Percentiles rank a stretch among this genome's conserved stretches.
Evolutionary conservation across 2,329 filamentous ascomycete species (phyloP).

Genomic region (Bipolaris zeicola): DNA sequence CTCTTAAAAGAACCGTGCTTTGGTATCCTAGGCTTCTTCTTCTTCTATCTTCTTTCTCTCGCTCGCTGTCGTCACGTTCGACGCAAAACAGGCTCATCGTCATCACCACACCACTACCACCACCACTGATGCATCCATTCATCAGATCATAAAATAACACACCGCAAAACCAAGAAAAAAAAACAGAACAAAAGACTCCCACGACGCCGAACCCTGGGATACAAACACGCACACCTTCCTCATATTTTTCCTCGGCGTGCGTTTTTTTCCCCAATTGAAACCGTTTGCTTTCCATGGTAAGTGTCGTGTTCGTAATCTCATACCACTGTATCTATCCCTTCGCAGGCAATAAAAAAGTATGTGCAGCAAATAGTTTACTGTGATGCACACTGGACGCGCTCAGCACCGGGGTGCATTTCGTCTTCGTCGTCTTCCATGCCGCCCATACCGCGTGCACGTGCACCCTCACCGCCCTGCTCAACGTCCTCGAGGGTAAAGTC

Average conservation of each 20-base stretch:
- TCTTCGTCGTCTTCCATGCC: slow-evolving; percentile 70
- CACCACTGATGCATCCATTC: not conserved
- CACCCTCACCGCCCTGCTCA: slow-evolving; percentile 67
- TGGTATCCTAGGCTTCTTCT: slow-evolving; percentile 1
- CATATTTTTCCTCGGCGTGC: not conserved
- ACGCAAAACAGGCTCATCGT: not conserved
- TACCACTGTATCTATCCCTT: not conserved
- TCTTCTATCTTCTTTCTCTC: not conserved
- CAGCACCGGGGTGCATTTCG: slow-evolving; percentile 65
- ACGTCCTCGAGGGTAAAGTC: slow-evolving; percentile 85
- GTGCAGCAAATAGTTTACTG: slow-evolving; percentile 64
- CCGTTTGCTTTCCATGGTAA: slow-evolving; percentile 1
- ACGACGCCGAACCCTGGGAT: not conserved
- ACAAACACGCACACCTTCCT: not conserved
- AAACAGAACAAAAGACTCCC: not conserved
- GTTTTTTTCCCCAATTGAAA: not conserved
- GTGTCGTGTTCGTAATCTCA: slow-evolving; percentile 7
- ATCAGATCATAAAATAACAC: not conserved
- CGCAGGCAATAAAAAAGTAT: not conserved
- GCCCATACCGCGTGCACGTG: slow-evolving; percentile 70
- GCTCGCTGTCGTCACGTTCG: not conserved
- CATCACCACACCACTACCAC: not conserved
- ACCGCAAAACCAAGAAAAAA: not conserved
- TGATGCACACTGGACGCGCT: slow-evolving; percentile 85
- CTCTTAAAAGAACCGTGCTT: not conserved